Base-by-base conservation (phyloP, 75 land plant genomes). In the Cupressus sempervirens region DNA sequence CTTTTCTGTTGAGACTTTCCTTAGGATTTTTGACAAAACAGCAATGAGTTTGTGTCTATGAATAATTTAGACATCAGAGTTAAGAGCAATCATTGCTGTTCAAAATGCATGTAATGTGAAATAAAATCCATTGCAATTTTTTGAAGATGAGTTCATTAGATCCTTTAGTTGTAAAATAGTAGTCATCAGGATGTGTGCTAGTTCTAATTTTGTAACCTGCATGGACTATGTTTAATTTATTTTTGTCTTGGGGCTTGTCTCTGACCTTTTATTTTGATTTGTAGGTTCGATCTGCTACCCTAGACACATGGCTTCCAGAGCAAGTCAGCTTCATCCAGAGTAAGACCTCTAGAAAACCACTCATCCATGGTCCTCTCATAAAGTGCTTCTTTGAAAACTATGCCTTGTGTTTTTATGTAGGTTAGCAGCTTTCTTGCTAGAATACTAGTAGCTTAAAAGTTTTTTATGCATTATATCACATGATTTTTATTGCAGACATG, bases 261-360 rank as follows among this genome's bases (percentile, higher is more conserved):
- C 83, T 82, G 35, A 82, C 34, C 76, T 53, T 82, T 18, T 82
- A n/a, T 43, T 32, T 52, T 82, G 12, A 34, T 82, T 29, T 73
- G 83, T 87, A 96, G 98, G 95, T 96, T 75, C 93, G 98, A 26
- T 96, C 98, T 76, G 94, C 93, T 29, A 96, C 98, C 56, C 84
- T 96, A 80, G 98, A 96, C 84, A 95, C 97, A 85, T 95, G 97
- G 97, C 92, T 95, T 26, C 97, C 97, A 84, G 97, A 95, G 88
- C 98, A 96, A 83, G 92, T 96, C 86, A 89, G 88, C 52, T 94
- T 93, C 54, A 96, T 96, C 89, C 92, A 91, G 87, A 88, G 98
- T 94, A 88, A 88, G 88, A 77, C 32, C 73, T 46, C 10, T 32
- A n/a, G 68, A 45, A 62, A 53, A 72, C 16, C 34, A 81, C 81